Base-by-base conservation (phyloP, 495 filamentous ascomycete genomes). In the Talaromyces trachyspermus region DNA sequence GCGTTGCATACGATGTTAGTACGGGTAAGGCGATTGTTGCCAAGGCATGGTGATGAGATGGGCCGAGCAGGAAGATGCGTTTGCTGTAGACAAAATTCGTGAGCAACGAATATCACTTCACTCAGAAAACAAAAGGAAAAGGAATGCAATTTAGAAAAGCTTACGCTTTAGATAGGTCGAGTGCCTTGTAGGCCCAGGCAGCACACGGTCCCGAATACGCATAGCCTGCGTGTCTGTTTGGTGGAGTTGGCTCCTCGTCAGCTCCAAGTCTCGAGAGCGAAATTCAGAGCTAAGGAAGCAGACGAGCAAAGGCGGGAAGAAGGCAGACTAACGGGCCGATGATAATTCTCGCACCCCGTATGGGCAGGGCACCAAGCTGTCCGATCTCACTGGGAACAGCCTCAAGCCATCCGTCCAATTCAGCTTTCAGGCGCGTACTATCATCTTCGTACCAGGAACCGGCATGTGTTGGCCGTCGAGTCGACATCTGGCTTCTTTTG, bases 201-300 rank as follows among this genome's bases (percentile, higher is more conserved):
- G 94, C 91, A 52, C 88, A 88, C 22, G 89, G 81, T 24, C 92
- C 92, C 12, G 91, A 97, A 68, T 96, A 99, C 3, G 86, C 76
- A 72, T 95, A 99, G 23, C 92, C 94, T 46, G 94, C 92, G 63
- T 99, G 92, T 50, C 92, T 97, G 50, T 18, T 36, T 25, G n/a
- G n/a, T n/a, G n/a, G n/a, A n/a, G n/a, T n/a, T n/a, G n/a, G n/a
- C n/a, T n/a, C n/a, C n/a, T n/a, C n/a, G n/a, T n/a, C n/a, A n/a
- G 10, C 1, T 9, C n/a, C 53, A 11, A 59, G 48, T 22, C 53
- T 43, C 35, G 8, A 25, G 11, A 15, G 9, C 33, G n/a, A 12
- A 4, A 32, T 19, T 45, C 5, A 8, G 5, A 29, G n/a, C 12
- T 32, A 20, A 29, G 33, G 18, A 30, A 36, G 6, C 2, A 0